Conservation (phyloP, 2,329 filamentous ascomycete species). For the Colletotrichum sp. region DNA sequence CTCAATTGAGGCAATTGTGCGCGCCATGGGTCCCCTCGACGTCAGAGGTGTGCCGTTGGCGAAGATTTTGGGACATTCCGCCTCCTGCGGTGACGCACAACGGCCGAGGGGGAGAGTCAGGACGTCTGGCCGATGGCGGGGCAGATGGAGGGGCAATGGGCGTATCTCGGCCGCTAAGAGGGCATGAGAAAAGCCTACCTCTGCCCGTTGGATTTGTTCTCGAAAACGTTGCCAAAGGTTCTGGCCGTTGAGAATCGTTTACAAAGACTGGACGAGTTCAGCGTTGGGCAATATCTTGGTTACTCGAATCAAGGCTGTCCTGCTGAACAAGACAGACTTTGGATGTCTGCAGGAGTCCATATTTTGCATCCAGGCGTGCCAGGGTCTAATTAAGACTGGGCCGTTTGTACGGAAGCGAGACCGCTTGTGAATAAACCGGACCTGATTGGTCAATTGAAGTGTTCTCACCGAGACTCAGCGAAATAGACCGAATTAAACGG, state of each 20-base stretch:
- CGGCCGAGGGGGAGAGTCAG: background rate
- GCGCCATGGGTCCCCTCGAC: background rate
- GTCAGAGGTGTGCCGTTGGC: background rate
- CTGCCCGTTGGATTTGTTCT: background rate
- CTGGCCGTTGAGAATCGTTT: background rate
- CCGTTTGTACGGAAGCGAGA: background rate
- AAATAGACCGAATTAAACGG: background rate
- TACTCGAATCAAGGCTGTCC: background rate
- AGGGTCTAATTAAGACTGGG: background rate
- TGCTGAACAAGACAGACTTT: background rate
- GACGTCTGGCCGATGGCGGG: constrained; percentile 9
- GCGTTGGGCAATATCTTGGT: background rate
- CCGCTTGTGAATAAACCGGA: background rate
- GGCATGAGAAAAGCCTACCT: background rate
- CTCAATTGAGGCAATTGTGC: background rate
- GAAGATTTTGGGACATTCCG: background rate
- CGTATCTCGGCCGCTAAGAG: background rate
- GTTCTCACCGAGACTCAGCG: background rate
- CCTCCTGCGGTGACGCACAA: background rate
- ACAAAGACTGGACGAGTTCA: accelerated
- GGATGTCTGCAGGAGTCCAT: background rate
- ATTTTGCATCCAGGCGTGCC: background rate
- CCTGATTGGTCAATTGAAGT: background rate
- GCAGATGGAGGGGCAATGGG: constrained; percentile 1
- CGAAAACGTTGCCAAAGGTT: background rate